Evolutionary conservation across 495 filamentous ascomycete species (phyloP), one percentile per base, ranked within the genome.

Genomic region (Tricharina praecox): DNA sequence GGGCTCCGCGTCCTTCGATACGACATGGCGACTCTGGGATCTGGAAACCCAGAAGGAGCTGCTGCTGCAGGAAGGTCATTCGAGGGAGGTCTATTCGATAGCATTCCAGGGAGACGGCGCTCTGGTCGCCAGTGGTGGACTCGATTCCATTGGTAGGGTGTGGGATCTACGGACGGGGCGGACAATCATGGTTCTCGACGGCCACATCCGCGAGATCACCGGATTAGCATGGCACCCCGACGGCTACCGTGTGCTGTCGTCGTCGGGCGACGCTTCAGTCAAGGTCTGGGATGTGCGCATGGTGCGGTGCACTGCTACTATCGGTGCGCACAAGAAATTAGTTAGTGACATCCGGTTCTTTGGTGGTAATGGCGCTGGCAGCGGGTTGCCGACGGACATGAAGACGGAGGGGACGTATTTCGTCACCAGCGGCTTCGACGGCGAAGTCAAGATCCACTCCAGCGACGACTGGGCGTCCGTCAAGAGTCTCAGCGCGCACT

Each of bases 261-360:
- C 86, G 1, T 85, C 82, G n/a, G 86, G 76, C 1, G 90, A 99
- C 58, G 90, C 88, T 3, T 93, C 87, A 74, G 78, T 90, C 47
- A 96, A 95, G 62, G 93, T 87, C 66, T 99, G 90, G 90, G 90
- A 99, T 61, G 68, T 96, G 38, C 76, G 90, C 2, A 85, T 85
- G 60, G 86, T 95, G 38, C 75, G 78, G 53, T 78, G 79, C 49
- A 77, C 73, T 0, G 88, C 82, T 8, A 79, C 78, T 0, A 81
- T 99, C 41, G 90, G 87, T 9, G 92, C 90, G 1, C 88, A 99
- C 64, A 81, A 77, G 46, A 85, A 84, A 43, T 78, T 88, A 11
- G 88, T 99, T 4, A 83, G 86, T 1, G 90, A 99, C 62, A 64
- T 99, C 18, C 70, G 87, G 49, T 96, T 90, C 85, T 96, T 80